These are phyloP conservation scores for Penicillium daleae DNA, from an alignment of 495 filamentous ascomycete species.

Conservation along the genomic window DNA sequence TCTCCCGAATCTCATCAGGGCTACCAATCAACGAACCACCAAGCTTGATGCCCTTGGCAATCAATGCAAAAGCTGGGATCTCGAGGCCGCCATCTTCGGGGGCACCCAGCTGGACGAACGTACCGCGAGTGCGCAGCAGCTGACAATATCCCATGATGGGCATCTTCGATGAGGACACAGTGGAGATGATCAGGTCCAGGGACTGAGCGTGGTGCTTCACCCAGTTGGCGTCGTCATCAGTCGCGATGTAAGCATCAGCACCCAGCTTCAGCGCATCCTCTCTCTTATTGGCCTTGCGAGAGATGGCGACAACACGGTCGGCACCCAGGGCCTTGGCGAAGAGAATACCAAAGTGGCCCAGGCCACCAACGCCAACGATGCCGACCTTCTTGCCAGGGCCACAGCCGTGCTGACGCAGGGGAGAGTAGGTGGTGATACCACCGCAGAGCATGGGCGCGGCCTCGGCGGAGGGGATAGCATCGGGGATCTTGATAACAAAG, in stretches of 20 bases:
- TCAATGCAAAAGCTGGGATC: slow-evolving; percentile 62
- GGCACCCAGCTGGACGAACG: slow-evolving; percentile 78
- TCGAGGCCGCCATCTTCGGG: slow-evolving; percentile 68
- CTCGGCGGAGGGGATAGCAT: slow-evolving; percentile 54
- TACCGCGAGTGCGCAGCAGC: slow-evolving; percentile 69
- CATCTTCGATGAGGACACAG: slow-evolving; percentile 76
- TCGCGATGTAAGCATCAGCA: slow-evolving; percentile 75
- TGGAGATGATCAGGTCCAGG: slow-evolving; percentile 81
- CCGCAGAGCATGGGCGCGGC: slow-evolving; percentile 88
- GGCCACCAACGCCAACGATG: slow-evolving; percentile 80
- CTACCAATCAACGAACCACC: slow-evolving; percentile 72
- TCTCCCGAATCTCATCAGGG: slow-evolving; percentile 75
- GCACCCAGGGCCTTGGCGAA: slow-evolving; percentile 70
- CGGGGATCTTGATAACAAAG: slow-evolving; percentile 83
- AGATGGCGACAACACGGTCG: slow-evolving; percentile 81
- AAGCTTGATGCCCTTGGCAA: slow-evolving; percentile 64
- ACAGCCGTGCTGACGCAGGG: slow-evolving; percentile 70
- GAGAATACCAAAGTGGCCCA: slow-evolving; percentile 71
- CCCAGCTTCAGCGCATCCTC: slow-evolving; percentile 68
- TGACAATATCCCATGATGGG: slow-evolving; percentile 71
- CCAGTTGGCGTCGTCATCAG: slow-evolving; percentile 78
- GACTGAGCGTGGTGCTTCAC: slow-evolving; percentile 59
- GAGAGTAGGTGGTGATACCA: slow-evolving; percentile 77
- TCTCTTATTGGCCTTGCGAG: slow-evolving; percentile 67
- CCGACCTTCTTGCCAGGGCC: slow-evolving; percentile 84